phyloP scores from a whole-genome alignment of 108 stramenopile genomes.

The Fragilariopsis cylindrus region DNA sequence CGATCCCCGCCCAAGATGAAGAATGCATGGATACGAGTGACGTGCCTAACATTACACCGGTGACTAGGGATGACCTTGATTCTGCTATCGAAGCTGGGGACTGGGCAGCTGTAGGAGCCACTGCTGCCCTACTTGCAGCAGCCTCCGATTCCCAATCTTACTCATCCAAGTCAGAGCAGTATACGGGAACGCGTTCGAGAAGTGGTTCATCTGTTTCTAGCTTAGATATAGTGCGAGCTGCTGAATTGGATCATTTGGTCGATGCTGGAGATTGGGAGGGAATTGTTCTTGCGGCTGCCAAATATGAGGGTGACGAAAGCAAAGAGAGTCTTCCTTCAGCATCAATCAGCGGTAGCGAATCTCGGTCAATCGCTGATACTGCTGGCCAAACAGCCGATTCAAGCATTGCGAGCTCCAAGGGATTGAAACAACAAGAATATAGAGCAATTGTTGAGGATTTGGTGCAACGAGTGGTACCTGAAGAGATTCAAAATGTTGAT shows the following conservation, averaged over 20 bases:
- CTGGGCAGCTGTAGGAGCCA: constrained; percentile 88
- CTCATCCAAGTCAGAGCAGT: constrained; percentile 40
- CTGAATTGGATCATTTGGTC: constrained; percentile 84
- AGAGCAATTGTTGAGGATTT: constrained; percentile 79
- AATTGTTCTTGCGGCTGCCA: constrained; percentile 66
- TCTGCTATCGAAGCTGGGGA: constrained; percentile 80
- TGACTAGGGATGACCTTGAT: constrained; percentile 60
- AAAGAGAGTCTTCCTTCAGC: constrained; percentile 25
- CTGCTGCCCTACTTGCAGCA: constrained; percentile 80
- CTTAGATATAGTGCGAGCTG: constrained; percentile 63
- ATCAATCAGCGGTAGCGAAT: constrained; percentile 16
- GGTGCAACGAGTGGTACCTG: constrained; percentile 83
- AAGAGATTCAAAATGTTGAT: constrained; percentile 89
- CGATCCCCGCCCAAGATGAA: not conserved
- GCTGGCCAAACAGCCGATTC: constrained; percentile 23
- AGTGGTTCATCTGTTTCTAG: constrained; percentile 27
- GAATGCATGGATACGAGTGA: constrained; percentile 2
- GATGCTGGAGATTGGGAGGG: constrained; percentile 91
- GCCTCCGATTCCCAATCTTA: constrained; percentile 73
- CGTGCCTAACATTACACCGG: constrained; percentile 5
- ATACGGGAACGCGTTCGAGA: constrained; percentile 19
- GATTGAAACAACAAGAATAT: constrained; percentile 59
- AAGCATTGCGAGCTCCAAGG: constrained; percentile 24
- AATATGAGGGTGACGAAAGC: constrained; percentile 69
- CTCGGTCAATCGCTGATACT: constrained; percentile 10